Evolutionary conservation across 306 rosid genomes (phyloP).

Genomic region (Geum urbanum): DNA sequence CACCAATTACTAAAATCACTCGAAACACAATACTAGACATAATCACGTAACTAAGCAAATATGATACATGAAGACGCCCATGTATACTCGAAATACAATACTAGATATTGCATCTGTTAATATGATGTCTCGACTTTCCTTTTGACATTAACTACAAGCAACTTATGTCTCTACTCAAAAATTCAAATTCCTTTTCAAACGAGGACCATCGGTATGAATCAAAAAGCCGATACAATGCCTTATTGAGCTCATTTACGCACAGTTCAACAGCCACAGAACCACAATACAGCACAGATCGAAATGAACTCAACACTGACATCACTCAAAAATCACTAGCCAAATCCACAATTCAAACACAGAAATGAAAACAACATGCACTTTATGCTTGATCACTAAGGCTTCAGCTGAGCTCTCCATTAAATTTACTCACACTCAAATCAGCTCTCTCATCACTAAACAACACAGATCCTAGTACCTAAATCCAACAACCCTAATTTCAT

Average conservation of each 20-base stretch:
- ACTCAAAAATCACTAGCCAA: background rate
- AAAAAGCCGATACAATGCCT: background rate
- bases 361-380: background rate
- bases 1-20: background rate
- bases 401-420: slow-evolving; percentile 9
- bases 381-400: background rate
- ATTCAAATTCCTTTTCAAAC: too few relatives aligned
- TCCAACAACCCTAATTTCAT: slow-evolving; percentile 25
- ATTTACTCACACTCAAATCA: background rate
- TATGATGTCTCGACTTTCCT: background rate
- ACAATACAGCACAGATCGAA: background rate
- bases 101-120: slow-evolving; percentile 3
- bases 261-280: background rate
- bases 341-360: background rate
- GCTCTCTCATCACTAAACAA: slow-evolving; percentile 3
- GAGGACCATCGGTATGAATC: background rate
- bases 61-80: background rate
- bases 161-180: too few relatives aligned
- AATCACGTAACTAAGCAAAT: background rate
- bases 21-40: background rate
- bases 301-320: background rate
- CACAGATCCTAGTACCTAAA: background rate
- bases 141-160: too few relatives aligned
- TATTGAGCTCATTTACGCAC: background rate
- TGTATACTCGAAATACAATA: too few relatives aligned